Conservation (phyloP, 2,329 filamentous ascomycete species). For the Alternaria sp. region DNA sequence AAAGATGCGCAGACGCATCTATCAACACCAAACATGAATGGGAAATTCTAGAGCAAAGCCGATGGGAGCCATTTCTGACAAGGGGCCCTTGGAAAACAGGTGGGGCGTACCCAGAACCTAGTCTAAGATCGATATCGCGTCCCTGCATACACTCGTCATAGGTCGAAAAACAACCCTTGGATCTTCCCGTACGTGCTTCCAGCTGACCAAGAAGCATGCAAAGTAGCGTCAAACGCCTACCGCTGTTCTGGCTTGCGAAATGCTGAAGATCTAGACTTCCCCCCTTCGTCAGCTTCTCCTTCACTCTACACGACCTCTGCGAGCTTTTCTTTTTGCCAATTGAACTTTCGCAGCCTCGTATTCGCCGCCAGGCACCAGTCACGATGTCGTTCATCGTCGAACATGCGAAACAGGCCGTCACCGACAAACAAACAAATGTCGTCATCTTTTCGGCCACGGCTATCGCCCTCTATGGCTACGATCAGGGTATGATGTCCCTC, state of each 20-base stretch:
- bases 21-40: constrained; percentile 1
- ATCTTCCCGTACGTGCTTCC: constrained; percentile 13
- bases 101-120: constrained; percentile 20
- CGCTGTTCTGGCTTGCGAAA: constrained; percentile 4
- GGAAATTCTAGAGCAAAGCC: background rate
- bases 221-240: constrained; percentile 10
- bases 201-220: constrained; percentile 25
- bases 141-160: constrained; percentile 32
- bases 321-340: background rate
- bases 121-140: constrained; percentile 21
- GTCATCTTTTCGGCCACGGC: constrained; percentile 64
- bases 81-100: constrained; percentile 11
- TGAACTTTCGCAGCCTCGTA: background rate
- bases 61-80: background rate
- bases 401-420: constrained; percentile 26
- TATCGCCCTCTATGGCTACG: constrained; percentile 64
- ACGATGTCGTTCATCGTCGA: constrained; percentile 14
- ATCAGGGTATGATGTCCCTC: constrained; percentile 60
- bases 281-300: background rate
- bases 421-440: constrained; percentile 58
- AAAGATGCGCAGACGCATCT: background rate
- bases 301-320: background rate
- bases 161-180: constrained; percentile 4
- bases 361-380: background rate
- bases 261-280: background rate